Base-by-base conservation (phyloP, 805 yeast genomes). In the Soucietia sequanensis region DNA sequence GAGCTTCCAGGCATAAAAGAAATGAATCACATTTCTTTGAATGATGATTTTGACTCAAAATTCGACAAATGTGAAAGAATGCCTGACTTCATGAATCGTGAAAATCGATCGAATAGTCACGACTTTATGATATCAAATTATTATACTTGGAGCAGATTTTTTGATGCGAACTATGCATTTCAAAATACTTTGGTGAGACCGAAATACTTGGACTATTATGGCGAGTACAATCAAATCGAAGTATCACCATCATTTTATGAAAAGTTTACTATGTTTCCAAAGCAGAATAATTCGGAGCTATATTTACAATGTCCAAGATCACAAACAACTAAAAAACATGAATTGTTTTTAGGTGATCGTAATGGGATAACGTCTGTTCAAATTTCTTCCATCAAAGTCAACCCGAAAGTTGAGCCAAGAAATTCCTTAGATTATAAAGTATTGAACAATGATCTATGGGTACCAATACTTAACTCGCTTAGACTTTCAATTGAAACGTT, bases 401-500 rank as follows among this genome's bases (percentile, higher is more conserved):
- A 6, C 27, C 35, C 24, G 11, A 33, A 19, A 7, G 27, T 31
- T 27, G 32, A 16, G 16, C 35, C 17, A 23, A 53, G 56, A 33
- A 11, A 4, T 4, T 40, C 41, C 16, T 34, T 56, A 10, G 56
- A 57, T 31, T 37, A 44, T 1, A 8, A 34, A 14, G 27, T 47
- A 18, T 31, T 42, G 14, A 37, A 34, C 8, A 43, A 55, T 31
- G 70, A 69, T 49, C 36, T 65, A 22, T 71, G 68, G 64, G 42
- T 75, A 23, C 67, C 66, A 1, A 49, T 54, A 10, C 42, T 77
- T 2, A 52, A 56, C 7, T 70, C 80, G 2, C 42, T 74, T 4
- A 57, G 79, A 27, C 26, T 78, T 11, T 50, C 55, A 4, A 37
- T 80, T 23, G 88, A 82, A 52, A 56, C 60, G 15, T 39, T 79